Base-by-base conservation (phyloP, 352 stramenopile species). In the Globisporangium camurandrum region DNA sequence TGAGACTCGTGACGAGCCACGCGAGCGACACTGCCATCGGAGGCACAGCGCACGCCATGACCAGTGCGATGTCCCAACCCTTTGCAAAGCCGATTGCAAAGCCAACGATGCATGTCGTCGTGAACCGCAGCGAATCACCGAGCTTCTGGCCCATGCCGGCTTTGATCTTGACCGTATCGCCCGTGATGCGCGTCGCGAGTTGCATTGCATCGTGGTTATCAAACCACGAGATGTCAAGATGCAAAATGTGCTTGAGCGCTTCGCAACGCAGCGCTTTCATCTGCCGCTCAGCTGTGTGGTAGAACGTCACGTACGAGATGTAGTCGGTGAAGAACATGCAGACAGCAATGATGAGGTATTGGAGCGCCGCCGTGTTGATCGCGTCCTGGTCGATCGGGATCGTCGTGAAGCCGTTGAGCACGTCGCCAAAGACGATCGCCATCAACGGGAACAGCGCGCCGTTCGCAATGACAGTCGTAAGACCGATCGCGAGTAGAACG, bases 21-120 rank as follows among this genome's bases (percentile, higher is more conserved):
- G 53, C 64, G n/a, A n/a, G n/a, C 2, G 67, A 74, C 23, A 67
- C 44, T 0, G 77, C 79, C 14, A 91, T 71, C 28, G 84, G 67
- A 16, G 81, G 79, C n/a, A 69, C 81, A 31, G 89, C 67, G 0
- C 67, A 77, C 0, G 88, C 33, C 36, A 92, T 48, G 14, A 91
- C 67, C 17, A 92, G 54, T 7, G 81, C 61, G 12, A 92, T 46
- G 46, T 85, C 24, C 81, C 81, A 92, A 40, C 68, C 72, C 26
- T 87, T 82, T 19, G 65, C 22, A 11, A 92, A 56, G 1, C 79
- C 78, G 41, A 92, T 86, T 22, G 59, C 40, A 19, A 92, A 67
- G 4, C 81, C 81, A 0, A 64, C 69, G 8, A 92, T 34, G 2
- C 62, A 70, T 75, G 87, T 89, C 5, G 71, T 68, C 39, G 64